Base-by-base conservation (phyloP, 352 stramenopile species). In the Thalassiosira mediterranea region DNA sequence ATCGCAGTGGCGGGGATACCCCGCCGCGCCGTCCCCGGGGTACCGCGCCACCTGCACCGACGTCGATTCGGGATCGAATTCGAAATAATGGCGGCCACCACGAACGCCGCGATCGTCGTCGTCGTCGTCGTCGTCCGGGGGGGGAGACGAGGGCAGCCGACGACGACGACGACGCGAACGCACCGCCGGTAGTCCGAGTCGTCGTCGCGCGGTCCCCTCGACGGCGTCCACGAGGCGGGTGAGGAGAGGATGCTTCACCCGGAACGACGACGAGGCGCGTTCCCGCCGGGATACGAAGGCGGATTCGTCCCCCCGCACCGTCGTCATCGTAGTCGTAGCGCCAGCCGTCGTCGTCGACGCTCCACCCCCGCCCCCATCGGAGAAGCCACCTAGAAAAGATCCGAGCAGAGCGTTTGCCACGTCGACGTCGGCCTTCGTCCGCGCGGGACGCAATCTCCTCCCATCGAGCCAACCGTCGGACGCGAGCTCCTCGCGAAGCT, bases 21-120 rank as follows among this genome's bases (percentile, higher is more conserved):
- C 78, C 52, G 64, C 67, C 3, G 44, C 52, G 13, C 63, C 68
- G 72, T 89, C 72, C 25, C 82, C 78, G 5, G 68, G 64, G 75
- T 86, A 89, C 19, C 52, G 52, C 8, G 82, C 78, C 7, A 89
- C n/a, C 63, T 89, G 82, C 15, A 89, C 72, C 3, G 78, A 87
- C 38, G 79, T 87, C 56, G 68, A 46, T 13, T 21, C 52, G 29
- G n/a, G 46, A 44, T 70, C 42, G 23, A 77, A 78, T 51, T 63
- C 32, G 52, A 59, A 57, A 37, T 34, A 17, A 48, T 52, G 28
- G 29, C 21, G 31, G 4, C 21, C 7, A 15, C 47, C 13, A 25
- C 29, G 1, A 69, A 46, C 51, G 23, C n/a, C 1, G 21, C 3
- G 51, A 26, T 46, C 40, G 29, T 34, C 28, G 7, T 23, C 32